Evolutionary conservation across 768 basidiomycete species (phyloP), one percentile per base, ranked within the genome.

Genomic region (Floccularia luteovirens): DNA sequence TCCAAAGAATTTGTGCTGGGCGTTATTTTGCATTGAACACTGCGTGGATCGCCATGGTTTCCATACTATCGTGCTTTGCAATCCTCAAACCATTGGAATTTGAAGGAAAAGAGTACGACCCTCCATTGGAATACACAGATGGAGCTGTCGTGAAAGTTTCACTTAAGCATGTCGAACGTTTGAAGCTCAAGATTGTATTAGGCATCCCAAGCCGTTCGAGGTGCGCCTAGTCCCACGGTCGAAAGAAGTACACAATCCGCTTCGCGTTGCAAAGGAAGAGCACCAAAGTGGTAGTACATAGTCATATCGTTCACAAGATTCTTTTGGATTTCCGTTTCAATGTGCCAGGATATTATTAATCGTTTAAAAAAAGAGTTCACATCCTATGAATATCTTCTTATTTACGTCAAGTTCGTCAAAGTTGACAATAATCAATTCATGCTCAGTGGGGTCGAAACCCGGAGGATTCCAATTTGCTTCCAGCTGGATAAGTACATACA

Each of bases 271-370:
- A 8, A 44, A 43, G 33, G 27, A 45, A 31, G 44, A 43, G 27
- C 14, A 8, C 14, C 10, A 14, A 30, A 30, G 27, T 14, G 27
- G 27, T 30, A 14, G 10, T 14, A 10, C 27, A 30, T 8, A 30
- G 27, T 30, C 14, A 14, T 30, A 12, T 42, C 28, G 38, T 41
- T 43, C 19, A 22, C 12, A 38, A 16, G 20, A 38, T 11, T 36
- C 45, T 48, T 13, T 48, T 36, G 57, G 57, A 24, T 38, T 56
- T 0, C 74, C 74, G 17, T 70, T 63, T 44, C 80, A 59, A 48
- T 74, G 79, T 6, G 61, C 63, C 2, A 52, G 55, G 48, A 83
- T 78, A 50, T 84, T 79, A 23, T 73, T 72, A 16, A 76, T 75
- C 3, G 75, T 75, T 6, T 77, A 55, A 11, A 56, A 52, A 67